Percentiles rank a stretch among this genome's conserved stretches.
These are phyloP conservation scores for Thinopyrum elongatum DNA, from an alignment of 176 grass and related monocot genomes.

Conservation along the genomic window DNA sequence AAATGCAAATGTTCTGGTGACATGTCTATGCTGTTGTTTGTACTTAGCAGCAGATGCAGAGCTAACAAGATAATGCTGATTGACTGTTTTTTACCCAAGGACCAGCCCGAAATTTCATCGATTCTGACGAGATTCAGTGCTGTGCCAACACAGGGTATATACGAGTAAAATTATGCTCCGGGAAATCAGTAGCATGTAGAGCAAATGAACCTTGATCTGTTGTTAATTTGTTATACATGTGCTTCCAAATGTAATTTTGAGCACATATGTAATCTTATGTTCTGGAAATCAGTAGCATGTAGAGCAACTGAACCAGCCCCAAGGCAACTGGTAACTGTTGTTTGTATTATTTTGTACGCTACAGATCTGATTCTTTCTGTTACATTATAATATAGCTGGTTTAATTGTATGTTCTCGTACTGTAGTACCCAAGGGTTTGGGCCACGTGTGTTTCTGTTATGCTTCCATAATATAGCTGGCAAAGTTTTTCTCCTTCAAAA, in stretches of 20 bases:
- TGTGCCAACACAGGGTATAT: not conserved
- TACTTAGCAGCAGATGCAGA: not conserved
- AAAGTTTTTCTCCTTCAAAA: too few relatives aligned
- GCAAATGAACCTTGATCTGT: not conserved
- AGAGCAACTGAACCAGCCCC: not conserved
- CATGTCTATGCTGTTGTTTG: not conserved
- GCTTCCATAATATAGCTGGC: not conserved
- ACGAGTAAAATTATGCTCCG: not conserved
- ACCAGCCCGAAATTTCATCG: not conserved
- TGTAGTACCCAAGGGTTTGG: not conserved
- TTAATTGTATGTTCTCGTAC: not conserved
- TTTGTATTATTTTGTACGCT: not conserved
- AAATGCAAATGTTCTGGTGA: not conserved
- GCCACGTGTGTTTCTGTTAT: not conserved
- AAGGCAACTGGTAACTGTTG: not conserved
- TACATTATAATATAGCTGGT: not conserved
- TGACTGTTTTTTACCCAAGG: not conserved
- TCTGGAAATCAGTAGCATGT: slow-evolving; percentile 10
- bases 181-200: not conserved
- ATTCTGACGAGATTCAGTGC: not conserved
- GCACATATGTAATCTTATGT: slow-evolving; percentile 15
- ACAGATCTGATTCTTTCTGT: not conserved
- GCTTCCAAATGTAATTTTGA: slow-evolving; percentile 18
- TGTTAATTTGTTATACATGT: not conserved
- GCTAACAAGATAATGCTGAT: not conserved